Base-by-base conservation (phyloP, 768 basidiomycete genomes). In the Xerocomus brunneocitrinus region DNA sequence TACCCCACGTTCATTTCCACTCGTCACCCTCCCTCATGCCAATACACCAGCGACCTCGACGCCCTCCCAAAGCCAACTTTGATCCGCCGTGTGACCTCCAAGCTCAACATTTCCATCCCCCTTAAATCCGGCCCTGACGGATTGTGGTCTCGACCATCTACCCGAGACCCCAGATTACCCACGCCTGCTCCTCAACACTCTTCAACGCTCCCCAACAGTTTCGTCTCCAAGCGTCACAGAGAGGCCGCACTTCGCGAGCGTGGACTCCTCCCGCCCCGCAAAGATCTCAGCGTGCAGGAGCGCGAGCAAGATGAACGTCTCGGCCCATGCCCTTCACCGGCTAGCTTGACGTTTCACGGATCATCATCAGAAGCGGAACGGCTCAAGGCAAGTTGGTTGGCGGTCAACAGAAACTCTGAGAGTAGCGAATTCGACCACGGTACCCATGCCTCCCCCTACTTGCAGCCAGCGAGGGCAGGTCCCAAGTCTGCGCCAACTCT, bases 201-300 rank as follows among this genome's bases (percentile, higher is more conserved):
- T 19, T 19, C 63, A 3, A 46, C 61, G 0, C 60, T 61, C 32
- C 67, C 69, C 0, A 66, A 63, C 35, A 47, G 53, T 25, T 55
- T 66, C 16, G n/a, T 51, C 43, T 69, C 69, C 1, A 63, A 47
- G 38, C 53, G 54, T 6, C 55, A 59, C 22, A 50, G 67, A 22
- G 78, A 83, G 43, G 82, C 80, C 3, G 83, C 84, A 2, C 73
- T 85, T 22, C 77, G 83, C 12, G 82, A 77, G 58, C 77, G 82
- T 31, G 83, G 84, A 0, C 70, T 86, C 36, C 70, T 80, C 2
- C 82, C 84, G 24, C 76, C 78, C 2, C 38, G 54, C 25, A 69
- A 65, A 34, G 69, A 71, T 47, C 66, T 73, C 5, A 75, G 71
- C 41, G 41, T 61, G 39, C 70, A 71, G 48, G 70, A 78, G 67